Base-by-base conservation (phyloP, 2,329 filamentous ascomycete species). In the Elsinoe arachidis region DNA sequence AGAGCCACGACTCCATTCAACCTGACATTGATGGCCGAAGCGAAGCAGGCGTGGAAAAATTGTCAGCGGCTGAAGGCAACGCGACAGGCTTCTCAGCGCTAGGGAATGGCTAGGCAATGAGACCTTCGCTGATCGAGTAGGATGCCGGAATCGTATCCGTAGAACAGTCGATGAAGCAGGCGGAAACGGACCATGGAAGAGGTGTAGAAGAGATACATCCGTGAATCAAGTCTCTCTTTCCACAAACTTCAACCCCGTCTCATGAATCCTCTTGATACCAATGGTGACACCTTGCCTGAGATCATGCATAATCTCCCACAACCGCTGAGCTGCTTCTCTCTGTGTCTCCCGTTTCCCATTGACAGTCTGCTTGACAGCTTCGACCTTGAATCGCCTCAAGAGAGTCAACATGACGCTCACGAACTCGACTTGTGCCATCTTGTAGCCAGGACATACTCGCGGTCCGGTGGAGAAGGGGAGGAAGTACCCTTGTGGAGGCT, bases 371-470 rank as follows among this genome's bases (percentile, higher is more conserved):
- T 21, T 51, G 46, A 17, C 15, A 14, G 33, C 46, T 30, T 51
- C 26, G n/a, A 51, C 15, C 21, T 35, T 51, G 33, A 26, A 65
- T 15, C 57, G 21, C 12, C 67, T 61, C 35, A 78, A 66, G 9
- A 79, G 61, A 1, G 70, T 70, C 57, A 73, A 63, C 21, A 81
- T 63, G 1, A 76, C 72, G 10, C 72, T 73, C 2, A 74, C 72
- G 63, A 81, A 80, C 64, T 82, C 79, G 1, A 81, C 78, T 65
- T 81, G 76, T 1, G 78, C 70, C 71, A 82, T 78, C 62, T 80
- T 80, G 68, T 76, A 71, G 0, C 79, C 79, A 0, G 78, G 77
- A 63, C 79, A 81, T 3, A 76, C 66, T 5, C 79, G 65, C 10
- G 78, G 76, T 0, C 79, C 78, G 2, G 61, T 64, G 0, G 75